phyloP scores from a whole-genome alignment of 176 grass and related monocot genomes.

The Zizania latifolia region DNA sequence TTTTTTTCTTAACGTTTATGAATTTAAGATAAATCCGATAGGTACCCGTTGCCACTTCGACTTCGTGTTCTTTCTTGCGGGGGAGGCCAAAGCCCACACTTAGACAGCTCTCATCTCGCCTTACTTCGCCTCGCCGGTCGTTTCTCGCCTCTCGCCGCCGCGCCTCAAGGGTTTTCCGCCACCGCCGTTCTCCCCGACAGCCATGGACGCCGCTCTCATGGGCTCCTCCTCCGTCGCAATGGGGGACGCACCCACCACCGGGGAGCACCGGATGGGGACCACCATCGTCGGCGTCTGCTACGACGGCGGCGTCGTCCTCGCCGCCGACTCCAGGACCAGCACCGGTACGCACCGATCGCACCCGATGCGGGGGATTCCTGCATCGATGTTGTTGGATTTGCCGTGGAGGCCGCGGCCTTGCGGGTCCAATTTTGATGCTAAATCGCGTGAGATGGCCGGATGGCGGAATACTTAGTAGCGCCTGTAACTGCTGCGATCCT shows the following conservation, averaged over 20 bases:
- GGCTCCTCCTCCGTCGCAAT: slow-evolving; percentile 2
- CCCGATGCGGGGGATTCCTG: not conserved
- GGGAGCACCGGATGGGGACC: slow-evolving; percentile 68
- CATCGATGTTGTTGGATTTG: not conserved
- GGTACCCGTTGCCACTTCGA: too few relatives aligned
- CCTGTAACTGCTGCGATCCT: not conserved
- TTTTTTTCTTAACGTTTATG: too few relatives aligned
- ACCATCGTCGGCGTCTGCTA: slow-evolving; percentile 89
- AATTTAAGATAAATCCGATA: too few relatives aligned
- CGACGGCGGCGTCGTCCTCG: slow-evolving; percentile 73
- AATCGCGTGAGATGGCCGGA: not conserved
- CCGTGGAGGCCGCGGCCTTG: not conserved
- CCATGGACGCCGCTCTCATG: slow-evolving; percentile 21
- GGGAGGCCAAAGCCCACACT: not conserved
- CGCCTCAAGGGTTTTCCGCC: not conserved
- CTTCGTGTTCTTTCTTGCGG: not conserved
- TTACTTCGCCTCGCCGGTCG: not conserved
- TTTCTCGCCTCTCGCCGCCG: slow-evolving; percentile 9
- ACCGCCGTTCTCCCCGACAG: not conserved
- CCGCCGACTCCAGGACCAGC: slow-evolving; percentile 91
- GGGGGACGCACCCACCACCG: slow-evolving; percentile 27
- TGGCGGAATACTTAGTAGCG: not conserved
- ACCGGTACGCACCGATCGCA: slow-evolving; percentile 38
- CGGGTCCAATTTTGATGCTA: not conserved
- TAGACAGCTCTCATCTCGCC: not conserved